A percentile compares a stretch with the other conserved stretches of the same genome.
phyloP scores from a whole-genome alignment of 441 rosid species.

The Pelargonium fulgidum region DNA sequence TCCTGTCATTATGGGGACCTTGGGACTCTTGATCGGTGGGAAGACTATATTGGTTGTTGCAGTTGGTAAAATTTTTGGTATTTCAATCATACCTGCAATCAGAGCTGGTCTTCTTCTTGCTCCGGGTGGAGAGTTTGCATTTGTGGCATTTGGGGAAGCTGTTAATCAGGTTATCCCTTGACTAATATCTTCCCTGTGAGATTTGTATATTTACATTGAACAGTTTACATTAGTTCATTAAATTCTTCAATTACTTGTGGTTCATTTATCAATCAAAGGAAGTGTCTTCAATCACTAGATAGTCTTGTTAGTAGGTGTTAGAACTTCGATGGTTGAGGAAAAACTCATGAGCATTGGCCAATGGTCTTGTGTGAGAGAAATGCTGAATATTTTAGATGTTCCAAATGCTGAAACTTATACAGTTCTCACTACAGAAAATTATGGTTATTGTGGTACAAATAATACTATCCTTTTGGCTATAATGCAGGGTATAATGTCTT shows the following conservation, averaged over 20 bases:
- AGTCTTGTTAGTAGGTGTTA: not conserved
- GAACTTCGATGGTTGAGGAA: not conserved
- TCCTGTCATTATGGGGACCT: conserved; percentile 64
- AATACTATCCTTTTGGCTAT: conserved; percentile 17
- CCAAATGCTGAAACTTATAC: not conserved
- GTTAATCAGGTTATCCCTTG: conserved; percentile 68
- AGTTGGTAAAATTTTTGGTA: conserved; percentile 72
- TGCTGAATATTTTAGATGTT: not conserved
- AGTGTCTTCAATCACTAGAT: not conserved
- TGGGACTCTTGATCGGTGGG: conserved; percentile 87
- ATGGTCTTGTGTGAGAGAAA: not conserved
- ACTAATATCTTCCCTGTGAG: conserved; percentile 9
- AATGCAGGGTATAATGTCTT: conserved; percentile 90
- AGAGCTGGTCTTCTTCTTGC: conserved; percentile 96
- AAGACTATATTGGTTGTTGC: conserved; percentile 72
- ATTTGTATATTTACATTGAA: conserved; percentile 6
- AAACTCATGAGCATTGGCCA: not conserved
- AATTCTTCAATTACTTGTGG: not conserved
- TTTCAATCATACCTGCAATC: conserved; percentile 81
- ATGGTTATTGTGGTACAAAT: conserved; percentile 13
- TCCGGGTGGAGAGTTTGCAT: conserved; percentile 99
- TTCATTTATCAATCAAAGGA: not conserved
- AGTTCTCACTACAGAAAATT: conserved; percentile 5
- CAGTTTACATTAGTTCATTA: conserved; percentile 13
- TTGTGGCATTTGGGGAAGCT: conserved; percentile 99